Evolutionary conservation across 1,139 yeast genomes (phyloP).

Genomic region (Taphrina pruni): DNA sequence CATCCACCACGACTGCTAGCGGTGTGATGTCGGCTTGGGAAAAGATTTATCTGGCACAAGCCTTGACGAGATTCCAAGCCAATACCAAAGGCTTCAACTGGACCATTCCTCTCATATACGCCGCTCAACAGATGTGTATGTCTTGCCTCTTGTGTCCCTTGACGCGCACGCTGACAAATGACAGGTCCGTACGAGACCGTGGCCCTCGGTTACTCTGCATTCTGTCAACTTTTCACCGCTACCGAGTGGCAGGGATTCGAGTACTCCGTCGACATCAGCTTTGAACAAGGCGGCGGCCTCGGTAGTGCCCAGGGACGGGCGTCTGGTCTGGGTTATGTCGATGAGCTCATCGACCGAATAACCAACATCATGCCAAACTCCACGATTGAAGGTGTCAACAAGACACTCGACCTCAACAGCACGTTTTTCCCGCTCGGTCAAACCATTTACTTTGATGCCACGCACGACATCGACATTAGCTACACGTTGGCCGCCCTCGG

Average conservation of each 20-base stretch:
- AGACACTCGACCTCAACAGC: conserved; percentile 22
- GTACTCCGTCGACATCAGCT: conserved; percentile 16
- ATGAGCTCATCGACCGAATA: conserved; percentile 18
- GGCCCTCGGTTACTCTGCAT: conserved; percentile 23
- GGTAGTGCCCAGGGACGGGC: conserved; percentile 26
- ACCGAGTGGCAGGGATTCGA: conserved; percentile 30
- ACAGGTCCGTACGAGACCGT: conserved; percentile 18
- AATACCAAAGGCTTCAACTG: conserved; percentile 19
- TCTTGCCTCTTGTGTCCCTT: not conserved
- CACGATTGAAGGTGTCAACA: conserved; percentile 9
- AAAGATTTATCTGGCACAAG: conserved; percentile 10
- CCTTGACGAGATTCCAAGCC: conserved; percentile 5
- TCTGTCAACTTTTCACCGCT: conserved; percentile 26
- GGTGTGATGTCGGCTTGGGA: conserved; percentile 10
- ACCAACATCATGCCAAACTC: conserved; percentile 4
- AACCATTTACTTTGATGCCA: conserved; percentile 54
- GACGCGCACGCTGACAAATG: not conserved
- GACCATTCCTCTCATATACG: conserved; percentile 16
- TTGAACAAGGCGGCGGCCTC: conserved; percentile 18
- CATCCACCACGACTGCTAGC: not conserved
- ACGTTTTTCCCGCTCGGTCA: conserved; percentile 17
- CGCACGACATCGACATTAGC: conserved; percentile 63
- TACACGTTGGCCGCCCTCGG: conserved; percentile 58
- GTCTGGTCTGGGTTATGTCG: conserved; percentile 13
- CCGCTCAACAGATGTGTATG: conserved; percentile 29